Base-by-base conservation (phyloP, 2,329 filamentous ascomycete species). In the Aspergillus neotritici region DNA sequence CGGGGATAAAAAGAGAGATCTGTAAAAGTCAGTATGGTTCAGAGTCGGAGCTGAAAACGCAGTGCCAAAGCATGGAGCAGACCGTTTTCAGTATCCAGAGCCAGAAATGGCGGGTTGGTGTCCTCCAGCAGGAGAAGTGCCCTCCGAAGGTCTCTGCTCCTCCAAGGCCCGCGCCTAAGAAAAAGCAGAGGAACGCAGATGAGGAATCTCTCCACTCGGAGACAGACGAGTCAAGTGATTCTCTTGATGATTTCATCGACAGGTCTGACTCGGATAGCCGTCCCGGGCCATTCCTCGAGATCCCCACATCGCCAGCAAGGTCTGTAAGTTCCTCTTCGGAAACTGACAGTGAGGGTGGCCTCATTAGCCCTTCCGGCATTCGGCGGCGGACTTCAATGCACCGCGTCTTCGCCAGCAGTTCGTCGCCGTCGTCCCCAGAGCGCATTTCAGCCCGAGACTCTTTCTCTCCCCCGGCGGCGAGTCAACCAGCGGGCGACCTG, bases 61-160 rank as follows among this genome's bases (percentile, higher is more conserved):
- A 80, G 53, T 80, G 81, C 37, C 64, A 67, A 9, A 75, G 68
- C 30, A 67, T 94, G 42, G 81, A 91, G 46, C 68, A 72, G 4
- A 87, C 75, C 3, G 65, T 95, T 1, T 75, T 78, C 30, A 76
- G 84, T 42, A 76, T 77, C 37, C 60, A 72, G 49, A 54, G 56
- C 17, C 54, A 58, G 16, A 58, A 59, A 21, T 80, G 73, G 72
- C 69, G 69, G 37, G 60, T 72, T 29, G 56, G 58, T 8, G 57
- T 73, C 2, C 63, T 76, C 48, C 55, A 66, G 40, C 50, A 54
- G 31, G 57, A 57, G 10, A 55, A 47, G 35, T 64, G 57, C 36
- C 65, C 61, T 6, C 58, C 51, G 10, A 64, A 54, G 37, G 44
- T 56, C 37, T 37, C 45, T 36, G 35, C 44, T 30, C 45, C 44